Evolutionary conservation across 495 filamentous ascomycete genomes (phyloP).

Genomic region (Neurospora intermedia): DNA sequence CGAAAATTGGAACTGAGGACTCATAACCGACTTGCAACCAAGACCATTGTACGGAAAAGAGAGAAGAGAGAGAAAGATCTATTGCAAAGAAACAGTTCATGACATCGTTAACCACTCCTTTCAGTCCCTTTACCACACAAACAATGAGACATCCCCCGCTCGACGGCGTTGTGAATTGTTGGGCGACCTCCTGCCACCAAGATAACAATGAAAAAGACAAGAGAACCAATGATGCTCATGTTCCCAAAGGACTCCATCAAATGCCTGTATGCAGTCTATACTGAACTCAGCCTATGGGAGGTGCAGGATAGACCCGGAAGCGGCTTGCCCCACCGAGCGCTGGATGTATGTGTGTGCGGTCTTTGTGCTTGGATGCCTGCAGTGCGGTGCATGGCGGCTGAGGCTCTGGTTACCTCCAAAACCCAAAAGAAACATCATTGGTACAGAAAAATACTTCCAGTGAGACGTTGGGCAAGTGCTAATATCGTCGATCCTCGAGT

Average conservation of each 20-base stretch:
- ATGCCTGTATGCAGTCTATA: not conserved
- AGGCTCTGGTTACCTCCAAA: not conserved
- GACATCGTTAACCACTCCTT: not conserved
- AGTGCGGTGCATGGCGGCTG: not conserved
- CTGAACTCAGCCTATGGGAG: not conserved
- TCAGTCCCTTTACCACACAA: not conserved
- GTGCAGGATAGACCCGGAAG: not conserved
- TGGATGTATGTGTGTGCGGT: not conserved
- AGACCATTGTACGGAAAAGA: not conserved
- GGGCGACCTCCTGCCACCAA: not conserved
- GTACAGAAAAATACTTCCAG: not conserved
- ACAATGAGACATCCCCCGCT: not conserved
- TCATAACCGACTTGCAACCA: not conserved
- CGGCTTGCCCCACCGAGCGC: not conserved
- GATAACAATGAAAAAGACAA: not conserved
- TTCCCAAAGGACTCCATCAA: not conserved
- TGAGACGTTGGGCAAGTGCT: not conserved
- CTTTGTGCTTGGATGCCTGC: not conserved
- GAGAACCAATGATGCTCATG: not conserved
- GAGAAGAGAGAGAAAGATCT: not conserved
- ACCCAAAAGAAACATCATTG: not conserved
- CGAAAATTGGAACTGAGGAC: not conserved
- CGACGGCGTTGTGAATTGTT: not conserved
- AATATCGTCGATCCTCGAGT: conserved; percentile 33
- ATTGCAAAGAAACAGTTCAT: not conserved